These are phyloP conservation scores for Wilcoxina mikolae DNA, from an alignment of 495 filamentous ascomycete genomes.

Conservation along the genomic window DNA sequence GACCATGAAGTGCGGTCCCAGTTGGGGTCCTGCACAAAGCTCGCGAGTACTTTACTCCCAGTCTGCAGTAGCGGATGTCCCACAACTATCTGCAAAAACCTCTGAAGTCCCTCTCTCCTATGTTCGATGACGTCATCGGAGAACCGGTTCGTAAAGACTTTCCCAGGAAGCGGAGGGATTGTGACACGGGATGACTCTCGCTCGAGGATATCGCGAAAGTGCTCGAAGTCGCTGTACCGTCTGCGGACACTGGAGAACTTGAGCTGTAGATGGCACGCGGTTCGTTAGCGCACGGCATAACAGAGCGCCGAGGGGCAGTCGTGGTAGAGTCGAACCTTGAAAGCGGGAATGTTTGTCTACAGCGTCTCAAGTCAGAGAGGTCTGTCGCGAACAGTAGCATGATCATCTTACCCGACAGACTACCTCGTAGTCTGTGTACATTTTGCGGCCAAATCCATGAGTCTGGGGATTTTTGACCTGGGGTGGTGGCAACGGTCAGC, in stretches of 20 bases:
- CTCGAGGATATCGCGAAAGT: slow-evolving; percentile 96
- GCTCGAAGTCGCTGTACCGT: slow-evolving; percentile 94
- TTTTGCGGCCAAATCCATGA: slow-evolving; percentile 80
- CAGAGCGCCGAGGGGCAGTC: not conserved
- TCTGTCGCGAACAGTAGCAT: not conserved
- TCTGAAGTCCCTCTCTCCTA: slow-evolving; percentile 74
- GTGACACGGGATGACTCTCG: slow-evolving; percentile 86
- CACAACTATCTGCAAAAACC: slow-evolving; percentile 94
- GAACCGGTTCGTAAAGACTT: slow-evolving; percentile 97
- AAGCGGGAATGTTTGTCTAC: slow-evolving; percentile 89
- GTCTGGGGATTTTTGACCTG: slow-evolving; percentile 92
- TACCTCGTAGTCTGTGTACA: slow-evolving; percentile 99
- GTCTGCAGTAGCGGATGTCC: slow-evolving; percentile 94
- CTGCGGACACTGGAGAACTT: slow-evolving; percentile 71
- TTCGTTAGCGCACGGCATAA: slow-evolving; percentile 2
- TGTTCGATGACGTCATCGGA: slow-evolving; percentile 98
- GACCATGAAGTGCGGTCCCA: slow-evolving; percentile 71
- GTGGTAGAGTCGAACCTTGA: slow-evolving; percentile 51
- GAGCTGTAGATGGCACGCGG: slow-evolving; percentile 9
- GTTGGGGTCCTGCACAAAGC: slow-evolving; percentile 84
- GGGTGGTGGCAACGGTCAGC: slow-evolving; percentile 11
- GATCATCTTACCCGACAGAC: slow-evolving; percentile 45
- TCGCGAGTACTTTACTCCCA: slow-evolving; percentile 86
- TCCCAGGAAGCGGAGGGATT: slow-evolving; percentile 88
- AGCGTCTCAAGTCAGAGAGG: not conserved